phyloP scores from a whole-genome alignment of 2,329 filamentous ascomycete genomes.

The Cladosporium cucumerinum region DNA sequence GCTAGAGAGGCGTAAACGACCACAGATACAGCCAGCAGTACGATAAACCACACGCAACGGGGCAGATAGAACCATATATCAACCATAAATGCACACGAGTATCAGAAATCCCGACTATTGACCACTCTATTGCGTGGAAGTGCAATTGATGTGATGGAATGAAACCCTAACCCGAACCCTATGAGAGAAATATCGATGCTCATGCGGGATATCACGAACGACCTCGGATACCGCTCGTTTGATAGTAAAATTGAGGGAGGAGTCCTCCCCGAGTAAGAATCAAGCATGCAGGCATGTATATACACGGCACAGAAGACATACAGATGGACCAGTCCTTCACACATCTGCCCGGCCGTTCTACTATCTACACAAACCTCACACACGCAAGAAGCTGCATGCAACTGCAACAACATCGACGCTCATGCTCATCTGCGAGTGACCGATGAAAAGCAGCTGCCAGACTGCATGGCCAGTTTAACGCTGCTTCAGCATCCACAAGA shows the following conservation, averaged over 20 bases:
- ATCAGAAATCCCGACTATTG: neutral
- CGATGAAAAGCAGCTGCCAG: neutral
- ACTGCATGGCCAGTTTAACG: neutral
- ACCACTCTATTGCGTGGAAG: neutral
- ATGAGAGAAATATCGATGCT: neutral
- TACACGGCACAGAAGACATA: neutral
- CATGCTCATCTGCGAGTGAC: neutral
- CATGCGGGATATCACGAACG: neutral
- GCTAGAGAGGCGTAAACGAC: neutral
- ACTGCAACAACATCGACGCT: neutral
- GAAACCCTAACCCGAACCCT: neutral
- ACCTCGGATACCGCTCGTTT: neutral
- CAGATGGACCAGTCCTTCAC: neutral
- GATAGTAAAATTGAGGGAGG: neutral
- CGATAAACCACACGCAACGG: too few relatives aligned
- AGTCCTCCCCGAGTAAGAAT: neutral
- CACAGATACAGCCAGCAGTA: neutral
- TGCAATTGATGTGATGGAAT: neutral
- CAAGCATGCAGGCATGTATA: too few relatives aligned
- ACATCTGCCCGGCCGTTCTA: neutral
- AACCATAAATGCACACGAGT: fast-evolving
- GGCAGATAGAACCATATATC: too few relatives aligned
- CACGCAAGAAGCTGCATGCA: neutral
- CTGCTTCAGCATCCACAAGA: neutral
- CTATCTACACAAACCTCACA: neutral